These are phyloP conservation scores for Austroboletus eburneus DNA, from an alignment of 768 basidiomycete genomes.

Conservation along the genomic window DNA sequence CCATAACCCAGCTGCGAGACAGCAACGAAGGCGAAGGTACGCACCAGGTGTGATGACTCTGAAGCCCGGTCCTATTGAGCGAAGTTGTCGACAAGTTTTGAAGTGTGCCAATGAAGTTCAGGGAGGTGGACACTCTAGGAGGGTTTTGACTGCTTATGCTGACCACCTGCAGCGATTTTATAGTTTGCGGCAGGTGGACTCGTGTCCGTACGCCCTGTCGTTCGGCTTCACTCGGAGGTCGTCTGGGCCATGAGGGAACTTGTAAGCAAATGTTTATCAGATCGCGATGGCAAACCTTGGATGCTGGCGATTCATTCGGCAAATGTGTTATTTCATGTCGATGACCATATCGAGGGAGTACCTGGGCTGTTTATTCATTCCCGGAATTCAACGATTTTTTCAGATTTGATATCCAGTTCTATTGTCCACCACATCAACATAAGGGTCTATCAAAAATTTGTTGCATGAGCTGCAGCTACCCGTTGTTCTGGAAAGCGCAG, in stretches of 20 bases:
- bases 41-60: constrained; percentile 7
- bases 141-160: constrained; percentile 14
- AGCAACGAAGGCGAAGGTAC: constrained; percentile 8
- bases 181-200: constrained; percentile 17
- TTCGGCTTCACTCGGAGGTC: constrained; percentile 8
- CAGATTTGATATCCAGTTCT: constrained; percentile 19
- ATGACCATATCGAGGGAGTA: constrained; percentile 27
- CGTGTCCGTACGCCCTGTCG: constrained; percentile 13
- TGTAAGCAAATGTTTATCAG: constrained; percentile 22
- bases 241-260: constrained; percentile 20
- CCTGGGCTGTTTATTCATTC: constrained; percentile 23
- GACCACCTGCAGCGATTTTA: constrained; percentile 19
- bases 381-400: constrained; percentile 18
- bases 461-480: constrained; percentile 7
- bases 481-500: constrained; percentile 10
- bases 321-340: constrained; percentile 19
- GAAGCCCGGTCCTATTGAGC: not conserved
- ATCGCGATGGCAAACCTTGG: constrained; percentile 23
- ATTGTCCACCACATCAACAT: constrained; percentile 11
- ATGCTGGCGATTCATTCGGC: constrained; percentile 23
- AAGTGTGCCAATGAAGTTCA: not conserved
- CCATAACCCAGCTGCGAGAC: constrained; percentile 17
- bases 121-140: constrained; percentile 6
- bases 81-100: not conserved
- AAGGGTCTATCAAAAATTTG: constrained; percentile 7